These are phyloP conservation scores for Athelia sp. DNA, from an alignment of 1,284 basidiomycete species.

Conservation along the genomic window DNA sequence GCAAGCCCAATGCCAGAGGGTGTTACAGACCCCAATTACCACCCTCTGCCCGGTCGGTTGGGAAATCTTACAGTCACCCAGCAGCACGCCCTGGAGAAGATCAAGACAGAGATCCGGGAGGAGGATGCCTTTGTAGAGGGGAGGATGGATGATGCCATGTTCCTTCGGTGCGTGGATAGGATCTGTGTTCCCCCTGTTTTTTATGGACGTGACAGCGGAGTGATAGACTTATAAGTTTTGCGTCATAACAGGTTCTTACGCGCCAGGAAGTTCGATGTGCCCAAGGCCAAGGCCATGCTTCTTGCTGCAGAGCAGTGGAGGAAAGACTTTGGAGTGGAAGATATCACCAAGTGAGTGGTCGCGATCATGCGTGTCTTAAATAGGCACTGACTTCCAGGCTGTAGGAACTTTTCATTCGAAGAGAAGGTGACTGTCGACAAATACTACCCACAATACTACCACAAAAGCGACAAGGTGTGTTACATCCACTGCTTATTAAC, in stretches of 20 bases:
- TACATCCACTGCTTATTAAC: neutral
- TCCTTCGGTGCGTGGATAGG: constrained; percentile 55
- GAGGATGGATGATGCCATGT: constrained; percentile 75
- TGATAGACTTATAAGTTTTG: constrained; percentile 1
- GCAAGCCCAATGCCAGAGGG: constrained; percentile 55
- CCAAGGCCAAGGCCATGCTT: constrained; percentile 84
- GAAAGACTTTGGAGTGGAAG: constrained; percentile 84
- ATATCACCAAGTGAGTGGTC: constrained; percentile 69
- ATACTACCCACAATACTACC: constrained; percentile 95
- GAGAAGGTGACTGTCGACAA: constrained; percentile 85
- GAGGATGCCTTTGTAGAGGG: constrained; percentile 61
- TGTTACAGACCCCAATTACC: constrained; percentile 65
- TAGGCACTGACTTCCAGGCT: neutral
- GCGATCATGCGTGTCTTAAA: constrained; percentile 9
- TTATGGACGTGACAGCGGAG: neutral
- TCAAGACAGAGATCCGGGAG: constrained; percentile 64
- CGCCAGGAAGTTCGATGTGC: constrained; percentile 89
- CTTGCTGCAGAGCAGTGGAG: constrained; percentile 86
- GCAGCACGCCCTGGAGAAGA: constrained; percentile 66
- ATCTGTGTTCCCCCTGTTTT: neutral
- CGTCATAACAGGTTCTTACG: constrained; percentile 67
- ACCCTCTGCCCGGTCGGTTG: constrained; percentile 70
- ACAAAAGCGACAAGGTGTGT: constrained; percentile 88
- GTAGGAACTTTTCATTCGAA: constrained; percentile 83
- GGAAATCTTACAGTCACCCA: constrained; percentile 80